phyloP scores from a whole-genome alignment of 108 stramenopile species.

The Pseudonitzschia multiseries region DNA sequence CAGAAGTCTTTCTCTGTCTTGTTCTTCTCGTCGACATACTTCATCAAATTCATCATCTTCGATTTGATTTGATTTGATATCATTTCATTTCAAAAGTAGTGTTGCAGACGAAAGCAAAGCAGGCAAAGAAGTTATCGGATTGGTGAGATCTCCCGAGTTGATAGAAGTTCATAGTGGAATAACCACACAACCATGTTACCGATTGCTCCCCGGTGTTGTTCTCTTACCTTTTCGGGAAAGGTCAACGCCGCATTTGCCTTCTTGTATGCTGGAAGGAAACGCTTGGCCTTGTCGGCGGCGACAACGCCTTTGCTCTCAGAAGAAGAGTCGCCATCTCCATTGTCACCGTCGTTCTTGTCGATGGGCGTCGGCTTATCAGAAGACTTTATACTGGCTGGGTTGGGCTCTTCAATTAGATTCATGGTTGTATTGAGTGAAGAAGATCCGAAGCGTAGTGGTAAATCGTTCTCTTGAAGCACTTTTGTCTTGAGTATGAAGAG shows the following conservation, averaged over 20 bases:
- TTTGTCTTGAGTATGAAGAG: neutral
- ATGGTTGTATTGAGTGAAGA: neutral
- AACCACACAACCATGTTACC: no score
- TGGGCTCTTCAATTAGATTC: neutral
- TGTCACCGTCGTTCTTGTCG: neutral
- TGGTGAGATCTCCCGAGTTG: no score
- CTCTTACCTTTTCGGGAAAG: constrained; percentile 73
- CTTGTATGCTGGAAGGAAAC: constrained; percentile 61
- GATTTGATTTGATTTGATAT: no score
- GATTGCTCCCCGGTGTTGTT: no score
- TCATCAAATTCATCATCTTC: constrained; percentile 68
- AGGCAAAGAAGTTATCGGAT: no score
- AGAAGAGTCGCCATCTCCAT: neutral
- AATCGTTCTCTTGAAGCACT: neutral
- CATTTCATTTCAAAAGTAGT: no score
- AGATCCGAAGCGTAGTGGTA: neutral
- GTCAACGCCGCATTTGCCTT: constrained; percentile 65
- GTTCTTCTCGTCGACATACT: constrained; percentile 31
- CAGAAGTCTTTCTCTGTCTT: constrained; percentile 29
- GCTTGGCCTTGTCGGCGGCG: constrained; percentile 18
- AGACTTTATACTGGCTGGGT: neutral
- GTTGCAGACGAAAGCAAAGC: neutral
- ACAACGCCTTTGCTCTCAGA: neutral
- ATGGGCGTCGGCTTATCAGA: neutral
- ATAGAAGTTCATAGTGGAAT: no score